Conservation (phyloP, 768 basidiomycete genomes). For the Boletellus ananas region DNA sequence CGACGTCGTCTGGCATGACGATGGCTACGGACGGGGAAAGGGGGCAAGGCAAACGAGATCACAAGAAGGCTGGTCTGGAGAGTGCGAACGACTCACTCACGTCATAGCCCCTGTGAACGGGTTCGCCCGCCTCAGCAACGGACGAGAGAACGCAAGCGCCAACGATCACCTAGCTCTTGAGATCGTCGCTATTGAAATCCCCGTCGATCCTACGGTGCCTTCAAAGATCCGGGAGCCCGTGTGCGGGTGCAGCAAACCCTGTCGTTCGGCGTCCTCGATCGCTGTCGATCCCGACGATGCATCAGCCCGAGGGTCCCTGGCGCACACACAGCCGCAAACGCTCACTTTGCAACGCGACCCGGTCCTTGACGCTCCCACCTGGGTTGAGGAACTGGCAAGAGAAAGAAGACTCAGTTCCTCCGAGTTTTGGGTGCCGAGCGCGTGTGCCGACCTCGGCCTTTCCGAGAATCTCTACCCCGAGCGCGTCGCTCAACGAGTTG, state of each 20-base stretch:
- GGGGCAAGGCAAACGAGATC: too few relatives aligned
- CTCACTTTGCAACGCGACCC: slow-evolving; percentile 90
- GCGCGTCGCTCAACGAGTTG: slow-evolving; percentile 82
- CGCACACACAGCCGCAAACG: not conserved
- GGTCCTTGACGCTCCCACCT: slow-evolving; percentile 96
- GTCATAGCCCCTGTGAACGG: slow-evolving; percentile 70
- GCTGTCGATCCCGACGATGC: slow-evolving; percentile 44
- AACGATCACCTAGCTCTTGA: slow-evolving; percentile 70
- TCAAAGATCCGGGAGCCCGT: slow-evolving; percentile 94
- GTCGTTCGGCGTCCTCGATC: slow-evolving; percentile 88
- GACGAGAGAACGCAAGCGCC: not conserved
- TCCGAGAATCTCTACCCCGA: slow-evolving; percentile 92
- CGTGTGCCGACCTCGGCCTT: slow-evolving; percentile 74
- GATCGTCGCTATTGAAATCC: slow-evolving; percentile 94
- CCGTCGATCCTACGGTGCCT: slow-evolving; percentile 94
- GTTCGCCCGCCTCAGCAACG: not conserved
- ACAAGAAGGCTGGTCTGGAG: too few relatives aligned
- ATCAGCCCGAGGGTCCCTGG: not conserved
- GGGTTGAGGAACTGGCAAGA: slow-evolving; percentile 82
- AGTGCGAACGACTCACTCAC: slow-evolving; percentile 48
- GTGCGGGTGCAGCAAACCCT: slow-evolving; percentile 77
- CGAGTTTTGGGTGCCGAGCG: not conserved
- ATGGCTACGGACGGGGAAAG: slow-evolving; percentile 50
- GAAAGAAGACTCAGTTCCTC: slow-evolving; percentile 42
- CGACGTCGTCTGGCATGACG: slow-evolving; percentile 87